phyloP scores from a whole-genome alignment of 257 asterid genomes.

The Nemophila menziesii region DNA sequence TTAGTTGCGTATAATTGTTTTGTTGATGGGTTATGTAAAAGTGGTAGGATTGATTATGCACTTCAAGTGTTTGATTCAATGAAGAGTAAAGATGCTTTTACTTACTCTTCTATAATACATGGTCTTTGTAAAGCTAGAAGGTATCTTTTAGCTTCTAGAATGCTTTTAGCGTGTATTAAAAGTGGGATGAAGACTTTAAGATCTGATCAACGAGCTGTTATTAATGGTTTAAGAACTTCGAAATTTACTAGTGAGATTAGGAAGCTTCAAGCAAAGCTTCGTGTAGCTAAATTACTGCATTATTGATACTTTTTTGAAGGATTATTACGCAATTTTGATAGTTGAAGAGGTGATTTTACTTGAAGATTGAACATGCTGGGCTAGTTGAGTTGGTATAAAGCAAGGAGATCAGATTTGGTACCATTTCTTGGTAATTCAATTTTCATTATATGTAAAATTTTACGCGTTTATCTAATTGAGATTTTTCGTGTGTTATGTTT shows the following conservation, averaged over 20 bases:
- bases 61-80: slow-evolving; percentile 41
- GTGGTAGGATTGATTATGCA: slow-evolving; percentile 55
- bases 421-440: too few relatives aligned
- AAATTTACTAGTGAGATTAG: slow-evolving; percentile 25
- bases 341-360: too few relatives aligned
- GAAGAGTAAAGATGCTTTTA: slow-evolving; percentile 55
- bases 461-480: too few relatives aligned
- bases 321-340: too few relatives aligned
- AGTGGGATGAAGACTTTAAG: slow-evolving; percentile 39
- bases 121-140: slow-evolving; percentile 56
- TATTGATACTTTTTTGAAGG: too few relatives aligned
- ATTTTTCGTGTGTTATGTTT: too few relatives aligned
- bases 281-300: slow-evolving; percentile 34
- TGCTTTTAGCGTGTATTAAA: slow-evolving; percentile 46
- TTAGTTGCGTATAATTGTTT: slow-evolving; percentile 69
- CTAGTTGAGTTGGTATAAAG: too few relatives aligned
- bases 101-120: slow-evolving; percentile 67
- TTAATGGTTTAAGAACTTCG: slow-evolving; percentile 37
- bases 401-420: too few relatives aligned
- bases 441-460: too few relatives aligned
- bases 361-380: too few relatives aligned
- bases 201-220: slow-evolving; percentile 46
- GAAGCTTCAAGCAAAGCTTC: slow-evolving; percentile 31
- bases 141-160: slow-evolving; percentile 52
- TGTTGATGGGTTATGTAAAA: slow-evolving; percentile 54